Evolutionary conservation across 2,329 filamentous ascomycete genomes (phyloP).

Genomic region (Sporothrix variecibatus): DNA sequence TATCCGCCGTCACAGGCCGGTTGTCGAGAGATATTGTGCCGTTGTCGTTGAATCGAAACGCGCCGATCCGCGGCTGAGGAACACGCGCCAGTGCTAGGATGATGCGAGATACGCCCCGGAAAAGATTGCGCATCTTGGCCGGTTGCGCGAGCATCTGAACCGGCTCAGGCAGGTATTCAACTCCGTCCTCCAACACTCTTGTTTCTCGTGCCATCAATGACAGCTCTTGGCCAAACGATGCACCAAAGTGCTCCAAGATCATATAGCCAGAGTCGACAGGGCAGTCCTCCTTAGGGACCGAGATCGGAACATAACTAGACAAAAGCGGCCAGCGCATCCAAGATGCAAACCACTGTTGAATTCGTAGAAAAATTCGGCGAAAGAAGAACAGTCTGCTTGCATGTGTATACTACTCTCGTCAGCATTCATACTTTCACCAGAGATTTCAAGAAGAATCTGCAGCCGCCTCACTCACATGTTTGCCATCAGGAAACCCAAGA

Average conservation of each 20-base stretch:
- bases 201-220: conserved; percentile 8
- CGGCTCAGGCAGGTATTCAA: conserved; percentile 7
- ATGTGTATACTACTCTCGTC: background rate
- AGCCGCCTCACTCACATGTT: conserved; percentile 13
- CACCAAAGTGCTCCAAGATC: conserved; percentile 24
- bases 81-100: conserved; percentile 38
- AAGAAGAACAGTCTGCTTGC: background rate
- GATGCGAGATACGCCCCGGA: conserved; percentile 28
- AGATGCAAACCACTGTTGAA: conserved; percentile 15
- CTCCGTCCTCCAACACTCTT: background rate
- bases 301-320: conserved; percentile 8
- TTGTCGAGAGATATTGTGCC: conserved; percentile 30
- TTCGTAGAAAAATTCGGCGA: background rate
- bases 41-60: conserved; percentile 34
- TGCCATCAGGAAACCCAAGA: conserved; percentile 28
- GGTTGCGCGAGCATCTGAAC: conserved; percentile 9
- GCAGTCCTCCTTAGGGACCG: background rate
- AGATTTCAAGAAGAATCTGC: no score
- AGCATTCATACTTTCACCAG: background rate
- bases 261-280: conserved; percentile 21
- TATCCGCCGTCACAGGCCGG: conserved; percentile 31
- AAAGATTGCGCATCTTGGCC: conserved; percentile 24
- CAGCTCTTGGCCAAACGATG: conserved; percentile 19
- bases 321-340: background rate
- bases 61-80: conserved; percentile 36